Evolutionary conservation across 345 rosid species (phyloP), one percentile per base, ranked within the genome.

Genomic region (Hypericum perforatum): DNA sequence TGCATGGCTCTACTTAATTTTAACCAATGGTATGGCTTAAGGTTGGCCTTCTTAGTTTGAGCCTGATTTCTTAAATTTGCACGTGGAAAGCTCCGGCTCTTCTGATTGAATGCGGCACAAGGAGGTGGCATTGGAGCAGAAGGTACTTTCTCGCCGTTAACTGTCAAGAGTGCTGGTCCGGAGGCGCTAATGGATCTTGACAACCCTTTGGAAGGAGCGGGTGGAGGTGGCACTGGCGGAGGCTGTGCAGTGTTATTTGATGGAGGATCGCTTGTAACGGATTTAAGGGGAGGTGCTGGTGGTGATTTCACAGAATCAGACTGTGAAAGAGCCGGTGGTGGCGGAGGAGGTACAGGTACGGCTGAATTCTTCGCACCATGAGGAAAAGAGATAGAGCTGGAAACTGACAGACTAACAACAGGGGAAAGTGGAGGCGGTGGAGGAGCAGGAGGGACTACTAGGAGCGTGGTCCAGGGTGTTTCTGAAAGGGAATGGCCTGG

Each of bases 21-120:
- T 53, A 86, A 76, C 95, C 95, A 86, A 55, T 83, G 92, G 68
- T 84, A 86, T 7, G 92, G 95, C 59, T 84, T 83, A 71, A 86
- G 67, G 74, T 84, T 84, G 58, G 72, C 54, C 63, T 78, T 86
- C 68, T 58, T 79, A 41, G 76, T 54, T 67, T 81, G 95, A 62
- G 65, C 63, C 63, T 69, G 81, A 62, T 37, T 64, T 73, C 57
- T 79, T 61, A 67, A 50, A 63, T 56, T 73, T 46, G 56, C 37
- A 54, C 78, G 84, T 62, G 68, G 66, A 54, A 72, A 8, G 46
- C 76, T 72, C 15, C 80, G 74, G 39, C 82, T 84, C 70, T 72
- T 82, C 56, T 71, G 69, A 65, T 69, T 60, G 16, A 78, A 60
- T 14, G 60, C 60, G 39, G 66, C 68, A 57, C 36, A 39, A 36